Percentiles rank a stretch among this genome's conserved stretches.
Evolutionary conservation across 176 grass and related monocot genomes (phyloP).

Genomic region (Bromus sterilis): DNA sequence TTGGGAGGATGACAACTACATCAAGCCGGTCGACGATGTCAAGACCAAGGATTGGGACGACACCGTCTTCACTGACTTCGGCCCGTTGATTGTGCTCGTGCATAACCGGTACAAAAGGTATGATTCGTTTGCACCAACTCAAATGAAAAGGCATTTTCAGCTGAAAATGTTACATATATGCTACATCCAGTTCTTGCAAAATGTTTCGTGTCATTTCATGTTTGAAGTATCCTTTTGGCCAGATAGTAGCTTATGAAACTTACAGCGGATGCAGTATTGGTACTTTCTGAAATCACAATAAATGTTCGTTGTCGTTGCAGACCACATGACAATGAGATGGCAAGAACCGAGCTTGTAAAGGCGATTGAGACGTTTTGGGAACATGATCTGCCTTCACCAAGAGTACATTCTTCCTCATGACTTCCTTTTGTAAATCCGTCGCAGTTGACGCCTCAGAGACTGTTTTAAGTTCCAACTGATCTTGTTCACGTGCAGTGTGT

Average conservation of each 20-base stretch:
- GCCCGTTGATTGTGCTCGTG: conserved; percentile 79
- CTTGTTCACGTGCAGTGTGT: conserved; percentile 51
- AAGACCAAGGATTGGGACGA: conserved; percentile 75
- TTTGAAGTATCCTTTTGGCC: neutral
- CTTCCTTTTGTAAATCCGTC: neutral
- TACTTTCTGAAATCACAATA: neutral
- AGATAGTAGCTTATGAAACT: neutral
- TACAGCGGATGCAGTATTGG: neutral
- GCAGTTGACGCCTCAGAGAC: neutral
- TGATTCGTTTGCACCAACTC: neutral
- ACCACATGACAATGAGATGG: conserved; percentile 64
- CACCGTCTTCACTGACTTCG: conserved; percentile 75
- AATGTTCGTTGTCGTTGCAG: conserved; percentile 6
- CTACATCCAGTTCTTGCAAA: neutral
- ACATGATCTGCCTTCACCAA: conserved; percentile 69
- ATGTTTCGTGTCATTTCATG: neutral
- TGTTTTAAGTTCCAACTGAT: neutral
- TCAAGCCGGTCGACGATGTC: conserved; percentile 61
- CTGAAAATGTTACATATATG: neutral
- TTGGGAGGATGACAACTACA: conserved; percentile 91
- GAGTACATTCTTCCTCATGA: conserved; percentile 31
- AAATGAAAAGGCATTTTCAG: neutral
- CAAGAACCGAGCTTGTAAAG: conserved; percentile 67
- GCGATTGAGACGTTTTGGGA: conserved; percentile 84
- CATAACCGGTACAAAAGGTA: conserved; percentile 82